phyloP scores from a whole-genome alignment of 331 rosid species.

The Quercus phellos region DNA sequence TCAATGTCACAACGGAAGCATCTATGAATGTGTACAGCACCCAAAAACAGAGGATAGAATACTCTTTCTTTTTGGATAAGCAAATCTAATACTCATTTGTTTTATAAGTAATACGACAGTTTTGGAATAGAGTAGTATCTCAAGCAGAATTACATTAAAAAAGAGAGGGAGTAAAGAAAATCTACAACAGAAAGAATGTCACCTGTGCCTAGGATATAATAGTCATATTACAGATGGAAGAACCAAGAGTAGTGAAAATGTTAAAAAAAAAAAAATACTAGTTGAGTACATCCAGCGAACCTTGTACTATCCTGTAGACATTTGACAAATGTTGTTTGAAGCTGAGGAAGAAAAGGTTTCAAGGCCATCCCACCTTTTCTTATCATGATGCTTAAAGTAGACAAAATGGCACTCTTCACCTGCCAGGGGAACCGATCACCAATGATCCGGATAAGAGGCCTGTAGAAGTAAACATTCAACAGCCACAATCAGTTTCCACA shows the following conservation, averaged over 20 bases:
- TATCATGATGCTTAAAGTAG: slow-evolving; percentile 77
- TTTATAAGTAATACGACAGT: too few species aligned
- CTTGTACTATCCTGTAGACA: slow-evolving; percentile 93
- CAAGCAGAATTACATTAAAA: too few species aligned
- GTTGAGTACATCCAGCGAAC: slow-evolving; percentile 29
- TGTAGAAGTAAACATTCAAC: slow-evolving; percentile 26
- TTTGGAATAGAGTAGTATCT: too few species aligned
- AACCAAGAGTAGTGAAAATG: neutral
- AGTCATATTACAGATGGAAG: neutral
- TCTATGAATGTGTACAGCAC: neutral
- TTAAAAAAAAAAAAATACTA: neutral
- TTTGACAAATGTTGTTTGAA: slow-evolving; percentile 96
- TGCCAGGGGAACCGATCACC: slow-evolving; percentile 99
- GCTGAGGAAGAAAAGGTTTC: slow-evolving; percentile 98
- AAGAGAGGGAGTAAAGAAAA: too few species aligned
- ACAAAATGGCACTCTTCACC: slow-evolving; percentile 94
- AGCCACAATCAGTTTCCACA: slow-evolving; percentile 32
- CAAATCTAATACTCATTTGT: too few species aligned
- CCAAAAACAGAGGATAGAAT: neutral
- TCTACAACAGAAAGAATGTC: too few species aligned
- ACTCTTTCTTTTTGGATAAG: neutral
- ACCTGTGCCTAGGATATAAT: neutral
- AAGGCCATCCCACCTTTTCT: slow-evolving; percentile 80
- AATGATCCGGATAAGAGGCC: slow-evolving; percentile 95
- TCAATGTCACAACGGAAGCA: neutral